Evolutionary conservation across 2,329 filamentous ascomycete genomes (phyloP).

Genomic region (Calonectria crousiana): DNA sequence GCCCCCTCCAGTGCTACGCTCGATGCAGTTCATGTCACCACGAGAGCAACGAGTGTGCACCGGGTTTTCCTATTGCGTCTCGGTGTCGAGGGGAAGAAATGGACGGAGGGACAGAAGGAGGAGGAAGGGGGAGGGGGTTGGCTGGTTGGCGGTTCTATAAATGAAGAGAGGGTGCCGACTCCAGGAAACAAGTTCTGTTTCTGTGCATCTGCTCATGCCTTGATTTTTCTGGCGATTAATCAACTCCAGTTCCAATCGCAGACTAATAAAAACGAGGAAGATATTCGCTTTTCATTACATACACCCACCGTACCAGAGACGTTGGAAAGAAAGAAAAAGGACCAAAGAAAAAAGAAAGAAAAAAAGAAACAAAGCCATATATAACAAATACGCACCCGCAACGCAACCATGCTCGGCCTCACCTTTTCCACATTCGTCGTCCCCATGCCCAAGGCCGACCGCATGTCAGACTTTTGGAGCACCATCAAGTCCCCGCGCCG

Average conservation of each 20-base stretch:
- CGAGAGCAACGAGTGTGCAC: not conserved
- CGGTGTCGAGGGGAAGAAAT: not conserved
- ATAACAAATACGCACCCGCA: not conserved
- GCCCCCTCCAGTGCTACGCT: not conserved
- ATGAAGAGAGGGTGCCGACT: not conserved
- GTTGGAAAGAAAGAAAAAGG: not conserved
- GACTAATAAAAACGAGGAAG: not conserved
- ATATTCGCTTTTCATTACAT: not conserved
- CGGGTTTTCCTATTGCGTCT: not conserved
- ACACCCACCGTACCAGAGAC: too few species aligned
- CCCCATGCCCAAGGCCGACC: slow-evolving; percentile 28
- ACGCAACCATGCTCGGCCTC: slow-evolving; percentile 41
- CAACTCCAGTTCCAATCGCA: not conserved
- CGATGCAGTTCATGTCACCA: not conserved
- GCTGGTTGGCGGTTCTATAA: not conserved
- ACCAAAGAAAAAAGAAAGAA: too few species aligned
- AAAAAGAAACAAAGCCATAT: not conserved
- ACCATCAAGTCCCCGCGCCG: slow-evolving; percentile 34
- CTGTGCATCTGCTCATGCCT: too few species aligned
- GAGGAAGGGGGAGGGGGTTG: not conserved
- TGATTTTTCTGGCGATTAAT: not conserved
- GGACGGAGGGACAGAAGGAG: too few species aligned
- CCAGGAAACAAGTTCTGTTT: too few species aligned
- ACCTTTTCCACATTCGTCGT: slow-evolving; percentile 32
- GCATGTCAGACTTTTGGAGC: slow-evolving; percentile 26